These are phyloP conservation scores for Wickerhamiella musiphila DNA, from an alignment of 805 yeast species.

Conservation along the genomic window DNA sequence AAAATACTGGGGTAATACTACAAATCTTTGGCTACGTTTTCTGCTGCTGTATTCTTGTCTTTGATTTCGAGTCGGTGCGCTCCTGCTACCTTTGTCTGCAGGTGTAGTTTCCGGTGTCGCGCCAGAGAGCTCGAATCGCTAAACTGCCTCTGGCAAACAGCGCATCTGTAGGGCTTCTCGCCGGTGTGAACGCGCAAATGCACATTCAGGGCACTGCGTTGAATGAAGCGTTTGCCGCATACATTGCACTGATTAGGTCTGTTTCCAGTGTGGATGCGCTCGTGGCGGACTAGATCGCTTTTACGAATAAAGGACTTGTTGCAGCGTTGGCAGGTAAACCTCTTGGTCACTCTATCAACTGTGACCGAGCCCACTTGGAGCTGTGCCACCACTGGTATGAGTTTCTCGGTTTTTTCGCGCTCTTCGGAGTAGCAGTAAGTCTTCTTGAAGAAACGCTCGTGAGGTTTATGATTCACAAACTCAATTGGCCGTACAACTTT, in stretches of 20 bases:
- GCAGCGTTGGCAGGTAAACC: slow-evolving; percentile 29
- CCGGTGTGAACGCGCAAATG: slow-evolving; percentile 71
- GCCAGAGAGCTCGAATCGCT: slow-evolving; percentile 36
- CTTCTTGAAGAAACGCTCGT: too few species aligned
- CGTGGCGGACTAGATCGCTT: slow-evolving; percentile 68
- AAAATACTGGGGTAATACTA: too few species aligned
- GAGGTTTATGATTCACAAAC: too few species aligned
- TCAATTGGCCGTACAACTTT: too few species aligned
- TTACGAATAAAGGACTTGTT: slow-evolving; percentile 55
- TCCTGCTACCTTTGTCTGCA: slow-evolving; percentile 28
- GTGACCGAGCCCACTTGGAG: slow-evolving; percentile 3
- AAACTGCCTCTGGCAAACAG: slow-evolving; percentile 21
- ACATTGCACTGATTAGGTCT: slow-evolving; percentile 28
- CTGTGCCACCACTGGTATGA: slow-evolving; percentile 5
- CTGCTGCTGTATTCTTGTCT: too few species aligned
- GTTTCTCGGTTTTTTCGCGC: neutral
- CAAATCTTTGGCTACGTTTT: too few species aligned
- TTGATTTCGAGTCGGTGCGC: too few species aligned
- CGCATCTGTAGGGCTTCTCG: slow-evolving; percentile 54
- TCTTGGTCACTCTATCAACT: slow-evolving; percentile 10
- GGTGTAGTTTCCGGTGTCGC: slow-evolving; percentile 67
- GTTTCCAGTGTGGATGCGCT: slow-evolving; percentile 38
- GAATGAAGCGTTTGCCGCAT: slow-evolving; percentile 61
- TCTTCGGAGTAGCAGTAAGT: neutral
- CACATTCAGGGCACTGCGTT: slow-evolving; percentile 68